These are phyloP conservation scores for Lathyrus sativus DNA, from an alignment of 306 rosid genomes.

Conservation along the genomic window DNA sequence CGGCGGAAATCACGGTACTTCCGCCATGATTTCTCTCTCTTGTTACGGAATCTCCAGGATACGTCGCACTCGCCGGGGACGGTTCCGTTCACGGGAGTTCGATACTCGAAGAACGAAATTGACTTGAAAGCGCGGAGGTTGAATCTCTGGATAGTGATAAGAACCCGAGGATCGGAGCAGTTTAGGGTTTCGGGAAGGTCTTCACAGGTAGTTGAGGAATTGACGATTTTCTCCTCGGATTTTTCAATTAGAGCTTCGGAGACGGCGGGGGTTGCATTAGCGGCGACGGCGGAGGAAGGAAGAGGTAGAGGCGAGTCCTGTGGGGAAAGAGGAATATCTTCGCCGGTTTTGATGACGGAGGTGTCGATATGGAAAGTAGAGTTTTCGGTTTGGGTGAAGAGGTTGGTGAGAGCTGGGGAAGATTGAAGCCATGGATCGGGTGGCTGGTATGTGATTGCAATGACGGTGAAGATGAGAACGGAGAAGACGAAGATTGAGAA, in stretches of 20 bases:
- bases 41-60: slow-evolving; percentile 86
- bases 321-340: slow-evolving; percentile 55
- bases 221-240: slow-evolving; percentile 46
- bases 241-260: slow-evolving; percentile 63
- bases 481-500: slow-evolving; percentile 87
- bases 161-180: slow-evolving; percentile 78
- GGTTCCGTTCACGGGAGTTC: slow-evolving; percentile 70
- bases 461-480: slow-evolving; percentile 80
- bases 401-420: slow-evolving; percentile 82
- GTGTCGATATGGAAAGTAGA: slow-evolving; percentile 83
- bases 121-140: slow-evolving; percentile 72
- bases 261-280: slow-evolving; percentile 33
- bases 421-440: slow-evolving; percentile 99
- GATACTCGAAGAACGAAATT: slow-evolving; percentile 78
- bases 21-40: slow-evolving; percentile 91
- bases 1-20: slow-evolving; percentile 94
- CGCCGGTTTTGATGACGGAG: slow-evolving; percentile 81
- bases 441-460: slow-evolving; percentile 95
- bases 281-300: slow-evolving; percentile 37
- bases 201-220: not conserved
- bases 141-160: slow-evolving; percentile 70
- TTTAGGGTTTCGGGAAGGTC: slow-evolving; percentile 41
- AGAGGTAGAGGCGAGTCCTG: slow-evolving; percentile 40
- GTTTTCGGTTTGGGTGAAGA: slow-evolving; percentile 73
- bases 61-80: slow-evolving; percentile 80